Conservation (phyloP, 2,329 filamentous ascomycete species). For the Colletotrichum liriopes region DNA sequence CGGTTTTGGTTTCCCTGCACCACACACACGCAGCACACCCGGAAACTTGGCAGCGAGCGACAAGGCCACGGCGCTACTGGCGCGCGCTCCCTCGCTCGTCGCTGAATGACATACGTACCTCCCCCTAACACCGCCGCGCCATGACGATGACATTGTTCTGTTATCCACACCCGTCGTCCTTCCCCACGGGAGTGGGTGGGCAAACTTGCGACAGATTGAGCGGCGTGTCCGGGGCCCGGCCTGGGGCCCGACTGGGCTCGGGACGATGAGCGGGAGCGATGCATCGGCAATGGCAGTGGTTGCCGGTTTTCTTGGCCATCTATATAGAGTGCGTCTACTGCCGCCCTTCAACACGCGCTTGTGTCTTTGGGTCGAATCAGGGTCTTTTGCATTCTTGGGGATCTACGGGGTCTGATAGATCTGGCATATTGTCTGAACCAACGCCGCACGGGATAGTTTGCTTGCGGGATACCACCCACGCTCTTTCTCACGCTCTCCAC, state of each 20-base stretch:
- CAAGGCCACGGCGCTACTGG: not conserved
- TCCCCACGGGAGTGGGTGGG: conserved; percentile 1
- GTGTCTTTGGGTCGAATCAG: not conserved
- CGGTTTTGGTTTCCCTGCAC: not conserved
- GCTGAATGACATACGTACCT: not conserved
- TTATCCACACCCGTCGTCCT: conserved; percentile 23
- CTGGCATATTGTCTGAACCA: not conserved
- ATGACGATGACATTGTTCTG: conserved; percentile 31
- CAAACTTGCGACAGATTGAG: conserved; percentile 32
- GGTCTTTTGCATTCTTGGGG: conserved; percentile 3
- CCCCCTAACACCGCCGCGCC: conserved; percentile 25
- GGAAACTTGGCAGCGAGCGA: not conserved
- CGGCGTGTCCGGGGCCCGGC: conserved; percentile 13
- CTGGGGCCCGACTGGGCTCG: not conserved
- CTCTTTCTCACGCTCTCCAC: not conserved
- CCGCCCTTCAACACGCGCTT: not conserved
- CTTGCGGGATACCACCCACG: not conserved
- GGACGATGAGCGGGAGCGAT: not conserved
- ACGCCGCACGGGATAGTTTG: not conserved
- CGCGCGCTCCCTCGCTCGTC: too few relatives aligned
- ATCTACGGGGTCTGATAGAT: conserved; percentile 10
- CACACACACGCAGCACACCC: not conserved
- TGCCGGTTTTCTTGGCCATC: conserved; percentile 19
- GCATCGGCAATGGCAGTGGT: not conserved
- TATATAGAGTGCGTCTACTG: conserved; percentile 28